These are phyloP conservation scores for Diaporthe eres DNA, from an alignment of 2,329 filamentous ascomycete genomes.

Conservation along the genomic window DNA sequence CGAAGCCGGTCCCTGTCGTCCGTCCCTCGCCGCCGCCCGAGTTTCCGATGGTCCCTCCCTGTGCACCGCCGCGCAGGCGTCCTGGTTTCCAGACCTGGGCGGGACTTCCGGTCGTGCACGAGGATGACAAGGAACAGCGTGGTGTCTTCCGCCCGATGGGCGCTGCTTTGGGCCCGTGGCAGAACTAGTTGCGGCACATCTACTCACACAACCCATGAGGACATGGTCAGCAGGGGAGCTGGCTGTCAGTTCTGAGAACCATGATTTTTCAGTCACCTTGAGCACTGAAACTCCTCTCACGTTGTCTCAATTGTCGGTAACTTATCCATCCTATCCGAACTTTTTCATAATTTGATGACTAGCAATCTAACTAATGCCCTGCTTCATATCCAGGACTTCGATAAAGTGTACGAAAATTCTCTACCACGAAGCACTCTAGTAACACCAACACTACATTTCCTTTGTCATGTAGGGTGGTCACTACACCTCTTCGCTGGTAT, in stretches of 20 bases:
- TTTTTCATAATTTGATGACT: neutral
- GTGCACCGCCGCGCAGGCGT: neutral
- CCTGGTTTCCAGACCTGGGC: neutral
- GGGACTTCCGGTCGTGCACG: neutral
- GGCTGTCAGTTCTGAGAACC: neutral
- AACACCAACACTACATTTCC: neutral
- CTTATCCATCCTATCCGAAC: no score
- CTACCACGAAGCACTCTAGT: neutral
- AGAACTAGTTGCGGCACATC: no score
- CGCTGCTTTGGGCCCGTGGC: neutral
- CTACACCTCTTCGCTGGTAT: neutral
- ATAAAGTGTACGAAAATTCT: neutral
- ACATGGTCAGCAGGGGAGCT: neutral
- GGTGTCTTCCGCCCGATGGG: neutral
- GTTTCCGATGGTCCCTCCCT: neutral
- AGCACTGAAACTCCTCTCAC: no score
- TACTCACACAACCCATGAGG: neutral
- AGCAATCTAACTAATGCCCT: neutral
- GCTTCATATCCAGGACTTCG: neutral
- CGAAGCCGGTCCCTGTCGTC: neutral
- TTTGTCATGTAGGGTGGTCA: no score
- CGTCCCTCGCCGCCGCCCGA: neutral
- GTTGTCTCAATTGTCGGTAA: neutral
- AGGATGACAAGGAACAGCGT: neutral
- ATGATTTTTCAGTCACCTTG: no score